Conservation (phyloP, 495 filamentous ascomycete species). For the Hypoxylon fragiforme region DNA sequence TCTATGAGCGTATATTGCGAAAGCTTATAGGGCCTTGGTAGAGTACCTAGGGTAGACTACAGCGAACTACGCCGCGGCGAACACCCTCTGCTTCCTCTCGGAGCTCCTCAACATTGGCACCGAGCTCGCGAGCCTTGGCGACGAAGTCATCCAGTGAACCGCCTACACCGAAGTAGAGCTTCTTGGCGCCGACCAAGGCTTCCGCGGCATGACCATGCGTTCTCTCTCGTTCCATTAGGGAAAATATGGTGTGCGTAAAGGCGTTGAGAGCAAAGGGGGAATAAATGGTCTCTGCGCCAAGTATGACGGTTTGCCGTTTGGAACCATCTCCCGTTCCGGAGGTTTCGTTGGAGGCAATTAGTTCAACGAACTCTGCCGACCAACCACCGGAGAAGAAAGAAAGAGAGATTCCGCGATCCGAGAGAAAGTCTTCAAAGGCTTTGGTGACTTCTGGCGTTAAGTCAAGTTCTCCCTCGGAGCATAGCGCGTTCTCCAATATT, state of each 20-base stretch:
- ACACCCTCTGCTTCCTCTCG: constrained; percentile 66
- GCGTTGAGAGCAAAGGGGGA: constrained; percentile 70
- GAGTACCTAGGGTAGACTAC: constrained; percentile 32
- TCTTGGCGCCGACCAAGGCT: constrained; percentile 87
- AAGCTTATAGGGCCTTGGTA: too few relatives aligned
- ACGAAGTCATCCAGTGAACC: constrained; percentile 91
- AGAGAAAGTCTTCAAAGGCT: constrained; percentile 64
- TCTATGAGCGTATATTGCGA: too few relatives aligned
- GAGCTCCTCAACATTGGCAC: constrained; percentile 60
- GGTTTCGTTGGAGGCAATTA: constrained; percentile 47
- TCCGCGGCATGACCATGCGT: constrained; percentile 46
- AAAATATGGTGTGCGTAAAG: constrained; percentile 75
- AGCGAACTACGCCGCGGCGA: constrained; percentile 56
- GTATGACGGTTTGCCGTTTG: constrained; percentile 54
- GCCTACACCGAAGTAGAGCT: constrained; percentile 94
- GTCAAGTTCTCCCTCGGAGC: constrained; percentile 70
- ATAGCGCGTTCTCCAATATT: constrained; percentile 43
- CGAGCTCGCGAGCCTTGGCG: constrained; percentile 57
- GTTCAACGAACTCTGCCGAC: constrained; percentile 66
- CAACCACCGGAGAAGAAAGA: constrained; percentile 83
- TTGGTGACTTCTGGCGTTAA: constrained; percentile 65
- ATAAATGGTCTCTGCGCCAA: constrained; percentile 96
- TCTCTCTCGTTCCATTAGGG: constrained; percentile 60
- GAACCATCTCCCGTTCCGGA: neutral
- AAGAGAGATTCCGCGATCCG: constrained; percentile 59